A percentile compares a stretch with the other conserved stretches of the same genome.
Conservation (phyloP, 768 basidiomycete species). For the Termitomyces bulborhizus region DNA sequence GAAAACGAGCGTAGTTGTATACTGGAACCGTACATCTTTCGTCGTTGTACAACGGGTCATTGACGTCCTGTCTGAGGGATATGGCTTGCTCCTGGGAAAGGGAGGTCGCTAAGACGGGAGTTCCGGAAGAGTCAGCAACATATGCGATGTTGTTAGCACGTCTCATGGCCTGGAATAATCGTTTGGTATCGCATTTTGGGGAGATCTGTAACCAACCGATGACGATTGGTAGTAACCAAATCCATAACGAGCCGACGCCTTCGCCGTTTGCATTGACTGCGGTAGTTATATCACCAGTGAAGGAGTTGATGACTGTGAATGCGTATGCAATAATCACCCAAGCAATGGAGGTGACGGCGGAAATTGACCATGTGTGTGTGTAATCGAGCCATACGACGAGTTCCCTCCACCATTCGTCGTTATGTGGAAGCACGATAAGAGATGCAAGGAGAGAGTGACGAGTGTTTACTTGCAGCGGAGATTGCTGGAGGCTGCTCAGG, state of each 20-base stretch:
- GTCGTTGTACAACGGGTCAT: slow-evolving; percentile 14
- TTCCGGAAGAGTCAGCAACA: slow-evolving; percentile 15
- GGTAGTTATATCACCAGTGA: slow-evolving; percentile 17
- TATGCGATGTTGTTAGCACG: slow-evolving; percentile 24
- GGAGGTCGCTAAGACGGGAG: not conserved
- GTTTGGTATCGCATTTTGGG: slow-evolving; percentile 32
- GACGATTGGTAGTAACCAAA: slow-evolving; percentile 39
- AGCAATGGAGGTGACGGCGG: slow-evolving; percentile 30
- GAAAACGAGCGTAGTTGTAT: slow-evolving; percentile 24
- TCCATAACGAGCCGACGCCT: slow-evolving; percentile 34
- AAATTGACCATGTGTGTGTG: slow-evolving; percentile 29
- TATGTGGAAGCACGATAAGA: slow-evolving; percentile 34
- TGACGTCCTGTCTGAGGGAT: slow-evolving; percentile 6
- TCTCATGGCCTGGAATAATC: slow-evolving; percentile 22
- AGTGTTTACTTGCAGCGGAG: slow-evolving; percentile 26
- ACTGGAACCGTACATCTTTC: slow-evolving; percentile 20
- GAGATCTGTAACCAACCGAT: slow-evolving; percentile 37
- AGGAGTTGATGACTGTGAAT: slow-evolving; percentile 31
- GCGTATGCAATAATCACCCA: slow-evolving; percentile 41
- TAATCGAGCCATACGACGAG: slow-evolving; percentile 26
- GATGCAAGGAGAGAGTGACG: slow-evolving; percentile 27
- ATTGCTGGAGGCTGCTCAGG: slow-evolving; percentile 36
- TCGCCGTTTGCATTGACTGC: slow-evolving; percentile 29
- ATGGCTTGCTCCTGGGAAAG: slow-evolving; percentile 15
- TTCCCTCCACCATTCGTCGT: slow-evolving; percentile 36